Percentiles rank a stretch among this genome's conserved stretches.
phyloP scores from a whole-genome alignment of 75 land plant genomes.

The Larix kaempferi region DNA sequence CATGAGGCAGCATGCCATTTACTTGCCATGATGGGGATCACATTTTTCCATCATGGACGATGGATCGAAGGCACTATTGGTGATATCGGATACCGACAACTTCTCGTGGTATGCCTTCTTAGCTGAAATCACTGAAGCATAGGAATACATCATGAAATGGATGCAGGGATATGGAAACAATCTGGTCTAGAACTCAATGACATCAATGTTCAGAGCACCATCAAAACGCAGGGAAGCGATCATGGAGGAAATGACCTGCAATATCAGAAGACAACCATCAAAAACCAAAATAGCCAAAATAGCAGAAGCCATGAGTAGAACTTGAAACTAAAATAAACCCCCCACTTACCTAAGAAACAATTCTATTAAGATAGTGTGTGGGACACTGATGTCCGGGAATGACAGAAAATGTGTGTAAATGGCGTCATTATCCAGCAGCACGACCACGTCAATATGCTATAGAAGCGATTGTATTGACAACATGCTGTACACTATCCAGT shows the following conservation, averaged over 20 bases:
- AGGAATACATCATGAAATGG: no score
- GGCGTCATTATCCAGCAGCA: no score
- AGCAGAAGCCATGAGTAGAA: no score
- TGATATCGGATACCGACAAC: no score
- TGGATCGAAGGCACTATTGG: neutral
- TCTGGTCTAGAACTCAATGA: slow-evolving; percentile 69
- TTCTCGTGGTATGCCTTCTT: slow-evolving; percentile 59
- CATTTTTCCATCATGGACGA: no score
- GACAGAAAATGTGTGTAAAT: slow-evolving; percentile 76
- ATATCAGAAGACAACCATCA: no score
- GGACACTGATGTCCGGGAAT: slow-evolving; percentile 75
- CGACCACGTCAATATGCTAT: slow-evolving; percentile 65
- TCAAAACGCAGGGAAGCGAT: slow-evolving; percentile 60
- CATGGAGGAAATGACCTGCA: slow-evolving; percentile 52
- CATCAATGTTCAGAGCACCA: slow-evolving; percentile 67
- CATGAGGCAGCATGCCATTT: no score
- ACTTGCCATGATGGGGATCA: no score
- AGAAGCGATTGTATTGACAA: slow-evolving; percentile 57
- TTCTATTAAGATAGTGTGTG: slow-evolving; percentile 68
- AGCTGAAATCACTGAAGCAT: slow-evolving; percentile 46
- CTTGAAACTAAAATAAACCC: no score
- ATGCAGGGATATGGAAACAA: slow-evolving; percentile 62
- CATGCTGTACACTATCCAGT: slow-evolving; percentile 10
- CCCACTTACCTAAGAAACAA: slow-evolving; percentile 28
- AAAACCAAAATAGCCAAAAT: no score